These are phyloP conservation scores for Camillea tinctor DNA, from an alignment of 2,329 filamentous ascomycete genomes.

Conservation along the genomic window DNA sequence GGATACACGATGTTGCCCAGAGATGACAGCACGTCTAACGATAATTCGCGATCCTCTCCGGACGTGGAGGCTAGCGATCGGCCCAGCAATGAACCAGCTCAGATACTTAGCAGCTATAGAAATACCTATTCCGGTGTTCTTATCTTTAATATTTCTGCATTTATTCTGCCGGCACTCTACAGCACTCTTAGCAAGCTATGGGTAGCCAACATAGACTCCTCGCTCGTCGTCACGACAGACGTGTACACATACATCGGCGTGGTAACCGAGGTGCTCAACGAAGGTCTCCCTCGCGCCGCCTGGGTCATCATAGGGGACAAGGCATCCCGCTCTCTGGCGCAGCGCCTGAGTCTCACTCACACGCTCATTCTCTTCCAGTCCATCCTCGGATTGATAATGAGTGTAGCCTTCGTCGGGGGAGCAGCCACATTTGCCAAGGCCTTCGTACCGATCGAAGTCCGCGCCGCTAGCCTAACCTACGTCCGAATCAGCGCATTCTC, in stretches of 20 bases:
- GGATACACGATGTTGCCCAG: conserved; percentile 18
- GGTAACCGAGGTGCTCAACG: conserved; percentile 68
- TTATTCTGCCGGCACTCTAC: conserved; percentile 66
- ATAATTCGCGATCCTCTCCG: conserved; percentile 1
- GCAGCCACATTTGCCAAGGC: conserved; percentile 54
- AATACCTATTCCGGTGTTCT: conserved; percentile 54
- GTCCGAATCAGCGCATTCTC: conserved; percentile 64
- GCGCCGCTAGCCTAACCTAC: conserved; percentile 58
- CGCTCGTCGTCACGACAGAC: conserved; percentile 62
- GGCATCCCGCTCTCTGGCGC: conserved; percentile 46
- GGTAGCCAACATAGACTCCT: conserved; percentile 66
- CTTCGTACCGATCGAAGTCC: conserved; percentile 62
- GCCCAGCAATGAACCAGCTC: neutral
- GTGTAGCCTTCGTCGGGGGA: conserved; percentile 54
- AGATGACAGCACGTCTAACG: conserved; percentile 1
- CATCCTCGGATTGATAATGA: conserved; percentile 57
- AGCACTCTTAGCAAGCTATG: conserved; percentile 67
- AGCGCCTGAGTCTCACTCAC: conserved; percentile 59
- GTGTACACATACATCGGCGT: conserved; percentile 68
- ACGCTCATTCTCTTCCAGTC: conserved; percentile 63
- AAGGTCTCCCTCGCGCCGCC: conserved; percentile 66
- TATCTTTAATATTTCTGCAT: conserved; percentile 60
- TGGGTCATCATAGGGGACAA: conserved; percentile 70
- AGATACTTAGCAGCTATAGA: conserved; percentile 11
- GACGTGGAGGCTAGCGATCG: neutral